These are phyloP conservation scores for Coemansia sp. DNA, from an alignment of 192 early-diverging fungal species.

Conservation along the genomic window DNA sequence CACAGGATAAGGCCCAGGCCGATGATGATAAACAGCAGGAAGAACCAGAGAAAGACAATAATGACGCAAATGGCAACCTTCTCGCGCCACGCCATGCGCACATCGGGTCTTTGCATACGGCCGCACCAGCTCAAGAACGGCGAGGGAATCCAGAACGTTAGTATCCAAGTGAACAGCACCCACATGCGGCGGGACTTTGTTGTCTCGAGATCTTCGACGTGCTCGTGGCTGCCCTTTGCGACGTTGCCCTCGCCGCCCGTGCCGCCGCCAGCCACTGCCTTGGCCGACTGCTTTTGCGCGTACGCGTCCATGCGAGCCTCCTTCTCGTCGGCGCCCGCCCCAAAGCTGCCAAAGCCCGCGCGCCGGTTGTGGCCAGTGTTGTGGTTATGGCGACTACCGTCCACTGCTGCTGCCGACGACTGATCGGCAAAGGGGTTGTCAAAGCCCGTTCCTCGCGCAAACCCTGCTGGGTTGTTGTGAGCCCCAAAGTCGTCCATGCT, in stretches of 20 bases:
- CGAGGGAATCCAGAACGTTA: slow-evolving; percentile 45
- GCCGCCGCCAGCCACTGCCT: slow-evolving; percentile 20
- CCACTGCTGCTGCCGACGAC: slow-evolving; percentile 17
- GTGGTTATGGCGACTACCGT: slow-evolving; percentile 13
- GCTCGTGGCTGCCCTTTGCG: slow-evolving; percentile 42
- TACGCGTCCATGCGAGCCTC: slow-evolving; percentile 31
- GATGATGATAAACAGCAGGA: slow-evolving; percentile 87
- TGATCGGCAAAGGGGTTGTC: slow-evolving; percentile 46
- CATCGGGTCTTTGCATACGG: slow-evolving; percentile 86
- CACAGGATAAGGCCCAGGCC: slow-evolving; percentile 74
- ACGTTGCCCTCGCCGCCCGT: slow-evolving; percentile 52
- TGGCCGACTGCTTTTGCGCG: slow-evolving; percentile 19
- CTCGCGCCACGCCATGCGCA: slow-evolving; percentile 96
- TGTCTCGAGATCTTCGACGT: slow-evolving; percentile 43
- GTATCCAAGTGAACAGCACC: slow-evolving; percentile 36
- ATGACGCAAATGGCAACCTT: slow-evolving; percentile 85
- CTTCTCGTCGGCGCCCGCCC: slow-evolving; percentile 11
- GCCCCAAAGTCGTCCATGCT: slow-evolving; percentile 31
- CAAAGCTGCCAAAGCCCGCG: slow-evolving; percentile 8
- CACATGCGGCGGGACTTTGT: slow-evolving; percentile 33
- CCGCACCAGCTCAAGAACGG: slow-evolving; percentile 29
- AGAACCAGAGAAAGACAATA: slow-evolving; percentile 79
- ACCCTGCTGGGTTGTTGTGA: slow-evolving; percentile 9
- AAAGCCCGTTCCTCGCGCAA: background rate
- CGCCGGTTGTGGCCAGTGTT: background rate